Percentiles rank a stretch among this genome's conserved stretches.
Conservation (phyloP, 2,329 filamentous ascomycete genomes). For the Alternaria sp. region DNA sequence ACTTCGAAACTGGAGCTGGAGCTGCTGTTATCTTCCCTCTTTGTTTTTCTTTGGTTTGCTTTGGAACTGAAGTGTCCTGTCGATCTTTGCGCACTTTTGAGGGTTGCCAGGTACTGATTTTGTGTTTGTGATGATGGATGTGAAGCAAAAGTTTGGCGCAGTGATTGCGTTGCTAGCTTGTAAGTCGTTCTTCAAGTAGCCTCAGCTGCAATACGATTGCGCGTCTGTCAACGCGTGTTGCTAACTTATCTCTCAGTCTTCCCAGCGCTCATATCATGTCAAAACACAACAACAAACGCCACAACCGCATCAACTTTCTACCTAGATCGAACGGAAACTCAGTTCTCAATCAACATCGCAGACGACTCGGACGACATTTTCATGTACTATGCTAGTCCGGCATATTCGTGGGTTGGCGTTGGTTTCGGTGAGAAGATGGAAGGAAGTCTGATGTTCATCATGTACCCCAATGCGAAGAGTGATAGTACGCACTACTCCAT, state of each 20-base stretch:
- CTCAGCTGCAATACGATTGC: not conserved
- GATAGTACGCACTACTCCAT: conserved; percentile 36
- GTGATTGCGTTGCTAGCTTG: conserved; percentile 22
- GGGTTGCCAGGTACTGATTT: not conserved
- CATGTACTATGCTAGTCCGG: conserved; percentile 47
- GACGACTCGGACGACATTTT: conserved; percentile 46
- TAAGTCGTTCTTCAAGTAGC: conserved; percentile 8
- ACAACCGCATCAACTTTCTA: conserved; percentile 46
- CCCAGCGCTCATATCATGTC: conserved; percentile 22
- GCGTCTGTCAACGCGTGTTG: not conserved
- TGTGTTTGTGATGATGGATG: conserved; percentile 8
- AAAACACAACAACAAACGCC: conserved; percentile 21
- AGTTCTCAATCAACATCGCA: conserved; percentile 48
- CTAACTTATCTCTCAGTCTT: conserved; percentile 25
- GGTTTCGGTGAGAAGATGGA: conserved; percentile 57
- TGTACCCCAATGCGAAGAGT: conserved; percentile 51
- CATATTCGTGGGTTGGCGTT: conserved; percentile 56
- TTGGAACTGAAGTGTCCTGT: not conserved
- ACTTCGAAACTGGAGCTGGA: not conserved
- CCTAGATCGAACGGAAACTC: conserved; percentile 42
- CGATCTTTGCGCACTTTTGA: not conserved
- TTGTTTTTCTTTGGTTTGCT: conserved; percentile 1
- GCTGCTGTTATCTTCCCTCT: not conserved
- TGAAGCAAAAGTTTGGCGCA: conserved; percentile 9
- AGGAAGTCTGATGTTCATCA: conserved; percentile 56